A percentile compares a stretch with the other conserved stretches of the same genome.
These are phyloP conservation scores for Fusarium pseudonygamai DNA, from an alignment of 2,329 filamentous ascomycete species.

Conservation along the genomic window DNA sequence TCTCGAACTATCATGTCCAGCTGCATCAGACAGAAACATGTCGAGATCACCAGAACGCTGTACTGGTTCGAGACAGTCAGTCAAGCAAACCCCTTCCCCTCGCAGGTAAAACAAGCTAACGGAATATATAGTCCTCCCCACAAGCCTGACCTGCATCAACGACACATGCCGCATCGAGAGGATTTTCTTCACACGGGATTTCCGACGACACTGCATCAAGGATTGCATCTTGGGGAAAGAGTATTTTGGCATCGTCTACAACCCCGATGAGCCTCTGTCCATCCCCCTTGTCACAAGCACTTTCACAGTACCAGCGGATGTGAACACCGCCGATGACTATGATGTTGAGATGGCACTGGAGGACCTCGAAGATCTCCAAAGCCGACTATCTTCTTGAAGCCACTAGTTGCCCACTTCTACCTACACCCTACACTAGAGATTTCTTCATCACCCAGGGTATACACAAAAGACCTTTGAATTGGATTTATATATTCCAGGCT, in stretches of 20 bases:
- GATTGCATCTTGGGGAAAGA: neutral
- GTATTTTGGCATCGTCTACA: constrained; percentile 11
- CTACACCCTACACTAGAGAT: neutral
- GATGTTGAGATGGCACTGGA: neutral
- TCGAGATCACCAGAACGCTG: neutral
- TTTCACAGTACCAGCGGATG: neutral
- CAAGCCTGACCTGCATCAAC: neutral
- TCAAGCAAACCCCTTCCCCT: neutral
- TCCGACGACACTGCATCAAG: neutral
- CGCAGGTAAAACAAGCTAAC: neutral
- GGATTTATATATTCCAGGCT: neutral
- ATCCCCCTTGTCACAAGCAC: neutral
- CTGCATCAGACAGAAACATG: neutral
- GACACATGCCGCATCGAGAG: neutral
- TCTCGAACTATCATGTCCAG: neutral
- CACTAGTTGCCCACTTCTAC: neutral
- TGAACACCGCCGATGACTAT: neutral
- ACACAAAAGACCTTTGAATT: neutral
- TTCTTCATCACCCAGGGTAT: neutral
- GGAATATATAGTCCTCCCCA: neutral
- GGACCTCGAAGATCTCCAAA: neutral
- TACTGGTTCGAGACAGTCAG: neutral
- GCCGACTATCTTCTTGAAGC: neutral
- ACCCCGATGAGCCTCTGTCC: neutral
- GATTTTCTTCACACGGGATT: neutral